phyloP scores from a whole-genome alignment of 2,329 filamentous ascomycete genomes.

The Arthrobotrys sphaeroides region DNA sequence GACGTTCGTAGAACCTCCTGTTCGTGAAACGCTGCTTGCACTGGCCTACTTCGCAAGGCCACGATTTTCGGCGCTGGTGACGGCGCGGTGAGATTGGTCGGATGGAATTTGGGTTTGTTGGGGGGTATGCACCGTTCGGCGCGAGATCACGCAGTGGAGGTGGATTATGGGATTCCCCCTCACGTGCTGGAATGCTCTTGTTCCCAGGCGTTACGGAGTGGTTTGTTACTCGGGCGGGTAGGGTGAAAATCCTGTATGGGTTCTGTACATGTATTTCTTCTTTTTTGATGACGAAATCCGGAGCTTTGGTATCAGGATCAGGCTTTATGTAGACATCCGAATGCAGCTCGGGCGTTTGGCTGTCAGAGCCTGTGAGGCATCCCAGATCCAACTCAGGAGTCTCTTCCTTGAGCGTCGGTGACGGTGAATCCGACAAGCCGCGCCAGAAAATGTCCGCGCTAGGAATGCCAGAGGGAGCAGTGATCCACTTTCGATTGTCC shows the following conservation, averaged over 20 bases:
- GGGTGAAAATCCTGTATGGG: too few species aligned
- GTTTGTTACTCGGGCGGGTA: too few species aligned
- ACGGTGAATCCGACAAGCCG: not conserved
- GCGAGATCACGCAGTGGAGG: not conserved
- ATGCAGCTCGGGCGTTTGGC: not conserved
- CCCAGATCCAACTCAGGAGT: not conserved
- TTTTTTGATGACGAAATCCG: not conserved
- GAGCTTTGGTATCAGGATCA: not conserved
- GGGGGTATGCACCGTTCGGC: not conserved
- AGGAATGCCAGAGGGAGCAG: not conserved
- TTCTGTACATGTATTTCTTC: not conserved
- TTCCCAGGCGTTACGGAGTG: too few species aligned
- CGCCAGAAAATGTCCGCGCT: not conserved
- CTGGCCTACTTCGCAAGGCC: constrained; percentile 1
- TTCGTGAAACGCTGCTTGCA: constrained; percentile 28
- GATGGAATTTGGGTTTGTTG: not conserved
- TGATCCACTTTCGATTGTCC: not conserved
- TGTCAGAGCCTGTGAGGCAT: not conserved
- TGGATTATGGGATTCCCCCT: not conserved
- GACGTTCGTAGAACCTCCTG: constrained; percentile 26
- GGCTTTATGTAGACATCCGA: not conserved
- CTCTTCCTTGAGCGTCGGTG: not conserved
- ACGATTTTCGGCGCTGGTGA: constrained; percentile 6
- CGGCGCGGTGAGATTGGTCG: not conserved
- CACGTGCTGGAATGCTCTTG: too few species aligned